Conservation (phyloP, 129 eudicot genomes). For the Glebionis coronaria region DNA sequence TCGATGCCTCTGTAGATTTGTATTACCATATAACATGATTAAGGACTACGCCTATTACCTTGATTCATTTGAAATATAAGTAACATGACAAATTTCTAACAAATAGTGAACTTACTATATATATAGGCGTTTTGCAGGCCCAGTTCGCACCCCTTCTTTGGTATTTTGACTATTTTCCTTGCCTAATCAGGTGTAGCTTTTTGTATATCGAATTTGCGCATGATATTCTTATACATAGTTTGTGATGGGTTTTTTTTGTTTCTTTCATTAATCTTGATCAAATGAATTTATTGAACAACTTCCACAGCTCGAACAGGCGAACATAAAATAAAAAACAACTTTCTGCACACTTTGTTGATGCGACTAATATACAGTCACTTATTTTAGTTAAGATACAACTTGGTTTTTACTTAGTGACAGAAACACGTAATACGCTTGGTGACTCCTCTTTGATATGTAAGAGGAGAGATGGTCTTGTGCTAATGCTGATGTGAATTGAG, state of each 20-base stretch:
- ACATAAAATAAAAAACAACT: slow-evolving; percentile 3
- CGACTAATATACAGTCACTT: slow-evolving; percentile 24
- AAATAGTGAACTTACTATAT: slow-evolving; percentile 18
- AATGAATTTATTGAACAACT: not conserved
- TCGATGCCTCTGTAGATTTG: not conserved
- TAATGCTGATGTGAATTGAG: slow-evolving; percentile 30
- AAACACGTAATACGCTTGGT: slow-evolving; percentile 61
- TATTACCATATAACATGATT: not conserved
- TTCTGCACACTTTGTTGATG: slow-evolving; percentile 10
- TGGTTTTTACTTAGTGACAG: slow-evolving; percentile 33
- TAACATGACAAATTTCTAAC: not conserved
- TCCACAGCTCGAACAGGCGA: not conserved
- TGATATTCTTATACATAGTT: not conserved
- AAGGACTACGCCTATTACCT: not conserved
- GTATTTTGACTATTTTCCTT: not conserved
- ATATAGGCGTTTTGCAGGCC: slow-evolving; percentile 19
- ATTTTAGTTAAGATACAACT: slow-evolving; percentile 14
- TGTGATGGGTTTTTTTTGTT: not conserved
- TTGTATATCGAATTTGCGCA: slow-evolving; percentile 28
- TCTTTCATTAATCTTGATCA: not conserved
- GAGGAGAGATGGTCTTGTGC: slow-evolving; percentile 45
- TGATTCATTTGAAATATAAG: not conserved
- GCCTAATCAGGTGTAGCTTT: not conserved
- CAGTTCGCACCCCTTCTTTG: not conserved
- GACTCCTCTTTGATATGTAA: slow-evolving; percentile 48